Evolutionary conservation across 2,329 filamentous ascomycete species (phyloP).

Genomic region (Zymoseptoria tritici): DNA sequence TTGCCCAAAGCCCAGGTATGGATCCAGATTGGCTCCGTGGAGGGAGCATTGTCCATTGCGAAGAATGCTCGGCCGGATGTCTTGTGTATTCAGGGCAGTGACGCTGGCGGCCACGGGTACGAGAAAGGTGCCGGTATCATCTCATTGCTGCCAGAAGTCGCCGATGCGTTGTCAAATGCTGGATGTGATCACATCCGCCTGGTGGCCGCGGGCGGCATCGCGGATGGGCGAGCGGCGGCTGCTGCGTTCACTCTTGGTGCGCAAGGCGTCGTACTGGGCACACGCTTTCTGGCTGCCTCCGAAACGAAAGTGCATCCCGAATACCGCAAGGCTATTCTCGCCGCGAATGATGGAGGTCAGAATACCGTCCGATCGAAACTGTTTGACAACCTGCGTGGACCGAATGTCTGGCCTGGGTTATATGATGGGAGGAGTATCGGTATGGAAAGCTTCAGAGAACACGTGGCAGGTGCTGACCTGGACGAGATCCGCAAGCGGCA

Average conservation of each 20-base stretch:
- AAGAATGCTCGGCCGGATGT: constrained; percentile 46
- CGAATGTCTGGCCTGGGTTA: constrained; percentile 48
- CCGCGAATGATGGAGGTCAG: constrained; percentile 44
- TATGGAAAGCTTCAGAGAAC: constrained; percentile 46
- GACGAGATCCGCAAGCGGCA: constrained; percentile 39
- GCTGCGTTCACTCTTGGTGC: constrained; percentile 49
- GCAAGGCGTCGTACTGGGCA: constrained; percentile 53
- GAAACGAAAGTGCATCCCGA: constrained; percentile 38
- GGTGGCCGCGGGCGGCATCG: constrained; percentile 52
- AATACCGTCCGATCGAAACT: constrained; percentile 44
- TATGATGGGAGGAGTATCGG: constrained; percentile 53
- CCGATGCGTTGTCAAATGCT: constrained; percentile 35
- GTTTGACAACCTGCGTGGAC: constrained; percentile 49
- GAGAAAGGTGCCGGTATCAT: constrained; percentile 49
- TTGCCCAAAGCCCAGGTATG: constrained; percentile 42
- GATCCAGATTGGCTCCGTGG: constrained; percentile 55
- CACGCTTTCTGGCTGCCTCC: constrained; percentile 50
- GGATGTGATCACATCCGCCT: constrained; percentile 35
- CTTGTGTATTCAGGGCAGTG: constrained; percentile 54
- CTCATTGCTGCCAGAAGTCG: constrained; percentile 51
- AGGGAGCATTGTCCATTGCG: constrained; percentile 45
- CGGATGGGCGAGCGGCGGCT: constrained; percentile 47
- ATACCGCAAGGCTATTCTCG: constrained; percentile 42
- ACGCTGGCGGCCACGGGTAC: constrained; percentile 59
- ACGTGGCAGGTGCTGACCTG: constrained; percentile 30